Evolutionary conservation across 2,329 filamentous ascomycete species (phyloP), one percentile per base, ranked within the genome.

Genomic region (Fusarium burgessii): DNA sequence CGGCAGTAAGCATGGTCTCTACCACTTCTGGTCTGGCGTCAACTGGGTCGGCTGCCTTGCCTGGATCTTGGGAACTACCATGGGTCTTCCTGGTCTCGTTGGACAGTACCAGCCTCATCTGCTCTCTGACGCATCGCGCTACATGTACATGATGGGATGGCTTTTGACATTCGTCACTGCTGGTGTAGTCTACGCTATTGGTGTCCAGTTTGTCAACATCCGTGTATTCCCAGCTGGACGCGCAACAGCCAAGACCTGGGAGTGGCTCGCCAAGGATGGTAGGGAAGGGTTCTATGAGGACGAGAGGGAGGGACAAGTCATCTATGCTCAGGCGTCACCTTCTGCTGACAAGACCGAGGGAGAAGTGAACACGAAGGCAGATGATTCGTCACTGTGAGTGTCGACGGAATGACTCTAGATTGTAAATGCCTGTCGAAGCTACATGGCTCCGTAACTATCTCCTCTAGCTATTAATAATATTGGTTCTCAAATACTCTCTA

Each of bases 71-170:
- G 54, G 54, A 38, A 50, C 42, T 17, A 51, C 54, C 6, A 51
- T 57, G 54, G 54, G 54, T 2, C 5, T 57, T 5, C 32, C 54
- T 10, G 54, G 54, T 4, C 33, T 57, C 0, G 35, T 55, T 29
- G 56, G 46, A 12, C 27, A 58, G 2, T 57, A 57, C 2, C 47
- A 41, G n/a, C 36, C 56, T 2, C 32, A 57, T 25, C 32, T 57
- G 1, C 43, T 57, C 1, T 35, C 54, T 1, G 20, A 57, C 14
- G 54, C 54, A 3, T 57, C 54, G 2, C 42, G 54, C 2, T 57
- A 57, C 7, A 57, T 50, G 54, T 57, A 57, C 9, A 57, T 38
- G 54, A 57, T 57, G 54, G 41, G 54, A 0, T 57, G 54, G 54
- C 43, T 57, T 27, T n/a, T 57, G 6, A 57, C 54, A 1, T 57